Base-by-base conservation (phyloP, 495 filamentous ascomycete species). In the Trichoderma orchidacearum region DNA sequence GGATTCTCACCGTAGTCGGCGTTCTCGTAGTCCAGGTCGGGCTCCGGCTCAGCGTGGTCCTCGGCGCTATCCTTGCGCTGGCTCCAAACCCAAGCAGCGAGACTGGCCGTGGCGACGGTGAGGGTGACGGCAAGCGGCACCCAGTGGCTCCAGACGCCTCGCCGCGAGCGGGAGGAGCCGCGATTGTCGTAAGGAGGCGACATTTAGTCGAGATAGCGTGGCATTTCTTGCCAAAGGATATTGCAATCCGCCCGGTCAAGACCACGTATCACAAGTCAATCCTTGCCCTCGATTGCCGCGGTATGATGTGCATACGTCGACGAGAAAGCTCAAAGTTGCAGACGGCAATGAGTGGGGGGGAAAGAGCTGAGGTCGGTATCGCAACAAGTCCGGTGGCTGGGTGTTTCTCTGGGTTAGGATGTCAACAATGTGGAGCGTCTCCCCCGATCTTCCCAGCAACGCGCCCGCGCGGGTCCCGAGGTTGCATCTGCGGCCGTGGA, bases 61-160 rank as follows among this genome's bases (percentile, higher is more conserved):
- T 85, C 83, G 51, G 87, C 81, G 18, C 86, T 75, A 56, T 84
- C 85, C 56, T 72, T 80, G 65, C 88, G 83, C 72, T 93, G 88
- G 70, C 85, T 92, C 90, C 89, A 95, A 29, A 91, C 80, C 91
- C 91, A 96, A 23, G 90, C 89, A 27, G 83, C 90, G 53, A 93
- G 72, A 29, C 89, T 88, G 54, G 86, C 79, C 23, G 90, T 87
- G 32, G 90, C 90, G 60, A 91, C 79, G 52, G 89, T 89, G 32
- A 92, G 82, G 36, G 90, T 95, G 58, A 95, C 65, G 53, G 83
- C 84, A 45, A 95, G 72, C 55, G 90, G 90, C 55, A 92, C 78
- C 88, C 89, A 95, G 71, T 91, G 89, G 63, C 85, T 82, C 72
- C 72, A 77, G 65, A 87, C 74, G 53, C 85, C 79, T 62, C 88